Base-by-base conservation (phyloP, 768 basidiomycete species). In the Termitomyces sp. region DNA sequence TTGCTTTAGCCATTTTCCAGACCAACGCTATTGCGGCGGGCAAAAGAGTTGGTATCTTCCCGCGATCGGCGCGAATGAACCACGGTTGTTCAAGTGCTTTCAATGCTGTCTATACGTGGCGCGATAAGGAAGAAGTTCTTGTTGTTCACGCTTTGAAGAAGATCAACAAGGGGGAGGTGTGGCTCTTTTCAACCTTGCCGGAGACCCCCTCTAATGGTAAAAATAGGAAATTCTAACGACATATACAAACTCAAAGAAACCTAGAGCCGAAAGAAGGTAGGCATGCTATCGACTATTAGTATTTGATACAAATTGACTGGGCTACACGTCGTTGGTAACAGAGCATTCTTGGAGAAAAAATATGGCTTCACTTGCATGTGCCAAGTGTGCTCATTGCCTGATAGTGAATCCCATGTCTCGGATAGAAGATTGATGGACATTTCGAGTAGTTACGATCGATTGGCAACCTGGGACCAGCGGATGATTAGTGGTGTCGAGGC, bases 21-120 rank as follows among this genome's bases (percentile, higher is more conserved):
- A 88, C 87, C 3, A 89, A 89, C 65, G 84, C 84, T 1, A 83
- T 88, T 7, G 72, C 80, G 3, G 81, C 86, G 4, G 85, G 83
- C 1, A 71, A 76, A 1, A 67, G 72, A 20, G 82, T 83, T 3
- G 87, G 86, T 0, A 75, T 90, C n/a, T 89, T 88, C 69, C 86
- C 86, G n/a, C 75, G 70, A 25, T 86, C 84, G 79, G 85, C 86
- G 12, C 77, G 87, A 47, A 64, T 89, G 62, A 90, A 90, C 65
- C 88, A 89, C 63, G 87, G 84, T 0, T 89, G 87, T 67, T 82
- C 86, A 4, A 76, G 79, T 57, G 85, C 85, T 6, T 89, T 90
- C 74, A 88, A 88, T 69, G 78, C 77, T 5, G 83, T 88, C 12
- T 89, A 89, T 67, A 77, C 77, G 0, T 89, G 83, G 83, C 75